Evolutionary conservation across 306 rosid species (phyloP).

Genomic region (Vigna radiata): DNA sequence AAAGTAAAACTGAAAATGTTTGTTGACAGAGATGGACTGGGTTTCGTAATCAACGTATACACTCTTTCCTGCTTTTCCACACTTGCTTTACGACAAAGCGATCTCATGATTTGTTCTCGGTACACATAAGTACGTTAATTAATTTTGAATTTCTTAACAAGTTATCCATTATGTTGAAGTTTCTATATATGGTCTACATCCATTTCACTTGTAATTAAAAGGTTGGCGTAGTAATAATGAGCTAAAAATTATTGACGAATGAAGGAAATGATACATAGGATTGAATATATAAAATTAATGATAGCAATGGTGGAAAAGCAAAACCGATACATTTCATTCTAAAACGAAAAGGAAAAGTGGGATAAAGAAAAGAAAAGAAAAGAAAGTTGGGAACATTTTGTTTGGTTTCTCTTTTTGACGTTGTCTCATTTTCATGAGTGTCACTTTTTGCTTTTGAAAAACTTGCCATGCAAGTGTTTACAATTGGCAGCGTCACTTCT

Average conservation of each 20-base stretch:
- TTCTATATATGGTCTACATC: slow-evolving; percentile 12
- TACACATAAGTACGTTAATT: slow-evolving; percentile 32
- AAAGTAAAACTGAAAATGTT: slow-evolving; percentile 20
- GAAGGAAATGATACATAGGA: background rate
- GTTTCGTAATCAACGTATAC: slow-evolving; percentile 7
- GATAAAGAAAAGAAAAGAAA: slow-evolving; percentile 13
- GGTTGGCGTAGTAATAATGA: slow-evolving; percentile 19
- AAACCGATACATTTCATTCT: slow-evolving; percentile 26
- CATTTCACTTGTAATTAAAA: slow-evolving; percentile 27
- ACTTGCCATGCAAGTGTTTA: slow-evolving; percentile 58
- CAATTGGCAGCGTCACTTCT: slow-evolving; percentile 50
- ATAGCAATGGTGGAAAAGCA: slow-evolving; percentile 34
- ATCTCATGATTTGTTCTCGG: slow-evolving; percentile 40
- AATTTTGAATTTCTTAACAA: slow-evolving; percentile 22
- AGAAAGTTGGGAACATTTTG: slow-evolving; percentile 55
- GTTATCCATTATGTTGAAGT: slow-evolving; percentile 17
- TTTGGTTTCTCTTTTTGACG: slow-evolving; percentile 54
- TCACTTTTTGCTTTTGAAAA: slow-evolving; percentile 56
- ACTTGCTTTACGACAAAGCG: slow-evolving; percentile 40
- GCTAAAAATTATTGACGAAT: slow-evolving; percentile 6
- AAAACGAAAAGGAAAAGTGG: slow-evolving; percentile 32
- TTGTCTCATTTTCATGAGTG: slow-evolving; percentile 44
- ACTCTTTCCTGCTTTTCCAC: slow-evolving; percentile 39
- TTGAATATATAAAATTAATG: background rate
- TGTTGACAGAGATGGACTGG: slow-evolving; percentile 27